Evolutionary conservation across 148 eudicot genomes (phyloP), one percentile per base, ranked within the genome.

Genomic region (Simmondsia chinensis): DNA sequence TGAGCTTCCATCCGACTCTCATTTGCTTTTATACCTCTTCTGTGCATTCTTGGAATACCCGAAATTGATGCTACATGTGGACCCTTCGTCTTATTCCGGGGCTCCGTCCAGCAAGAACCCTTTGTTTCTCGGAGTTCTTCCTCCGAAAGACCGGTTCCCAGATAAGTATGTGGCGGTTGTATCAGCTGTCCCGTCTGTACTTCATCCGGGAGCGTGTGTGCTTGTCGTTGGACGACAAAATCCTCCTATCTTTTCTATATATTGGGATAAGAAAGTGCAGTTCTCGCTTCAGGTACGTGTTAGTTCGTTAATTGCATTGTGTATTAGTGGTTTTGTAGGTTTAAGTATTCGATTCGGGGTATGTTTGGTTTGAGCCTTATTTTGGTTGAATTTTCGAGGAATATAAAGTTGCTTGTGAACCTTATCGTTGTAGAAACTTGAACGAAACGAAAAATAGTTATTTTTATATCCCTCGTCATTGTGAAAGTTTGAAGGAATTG

Each of bases 41-140:
- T 84, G 93, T 70, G 97, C 95, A 30, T 84, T 89, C 62, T 33
- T 89, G 64, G 95, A 89, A 66, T 74, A 80, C 56, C 97, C 97
- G 7, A 81, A 79, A 44, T 89, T 95, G 97, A 69, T 80, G 95
- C 76, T 89, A 48, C 95, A 84, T 60, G 78, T 70, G 52, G 97
- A 89, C 65, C 93, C 97, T 26, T 59, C 91, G 33, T 62, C 84
- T 20, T 82, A 81, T 67, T 83, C 97, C 51, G 95, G 97, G 54
- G 82, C 76, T 31, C 88, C 78, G 43, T 74, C 93, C 9, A 81
- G 93, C 93, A 89, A 85, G 62, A 89, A 85, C 57, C 97, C 97
- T 51, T 76, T 89, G 43, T 78, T 89, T 48, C 50, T 82, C 51
- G 97, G 97, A 42, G 57, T 72, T 42, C 60, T 89, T 44, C 97